Evolutionary conservation across 2,329 filamentous ascomycete species (phyloP), one percentile per base, ranked within the genome.

Genomic region (Penicillium sp.): DNA sequence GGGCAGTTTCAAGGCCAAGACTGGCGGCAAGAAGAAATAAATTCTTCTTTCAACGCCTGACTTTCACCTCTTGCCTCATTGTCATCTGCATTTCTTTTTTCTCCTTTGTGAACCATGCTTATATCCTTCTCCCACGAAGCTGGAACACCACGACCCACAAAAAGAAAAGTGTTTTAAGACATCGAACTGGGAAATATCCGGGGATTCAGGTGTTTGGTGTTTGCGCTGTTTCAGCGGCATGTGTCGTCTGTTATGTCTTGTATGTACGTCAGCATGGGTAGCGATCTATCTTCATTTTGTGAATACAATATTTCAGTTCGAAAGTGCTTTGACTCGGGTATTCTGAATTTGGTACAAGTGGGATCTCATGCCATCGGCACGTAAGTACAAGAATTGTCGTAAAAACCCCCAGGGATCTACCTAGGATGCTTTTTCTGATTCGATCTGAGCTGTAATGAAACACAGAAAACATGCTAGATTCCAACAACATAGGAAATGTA

Each of bases 1-100:
- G 66, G 85, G 85, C 4, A 86, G 86, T 53, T 86, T 92, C 65
- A 80, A 78, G 79, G 77, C 54, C 35, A 72, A 75, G 68, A 60
- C 69, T 64, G 68, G 68, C 13, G 68, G 63, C 15, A 72, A 72
- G 65, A 74, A 72, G 63, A 71, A 72, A 66, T 71, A 58, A 66
- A 28, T 33, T 28, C 25, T 27, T 43, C n/a, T n/a, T 15, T 18
- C 6, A 20, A 10, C 20, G 32, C 8, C 35, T 31, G 10, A 8
- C 10, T 23, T 49, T 49, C 29, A 45, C 18, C 42, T 42, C 38
- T 38, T 24, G 20, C 35, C n/a, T 15, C 29, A 18, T 18, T 18
- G 39, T 15, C 35, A 37, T 35, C 35, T 54, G 42, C 48, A 41
- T 53, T 45, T 40, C 20, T 55, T 43, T 32, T 37, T 49, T 32